phyloP scores from a whole-genome alignment of 1,284 basidiomycete species.

The Termitomyces sp. region DNA sequence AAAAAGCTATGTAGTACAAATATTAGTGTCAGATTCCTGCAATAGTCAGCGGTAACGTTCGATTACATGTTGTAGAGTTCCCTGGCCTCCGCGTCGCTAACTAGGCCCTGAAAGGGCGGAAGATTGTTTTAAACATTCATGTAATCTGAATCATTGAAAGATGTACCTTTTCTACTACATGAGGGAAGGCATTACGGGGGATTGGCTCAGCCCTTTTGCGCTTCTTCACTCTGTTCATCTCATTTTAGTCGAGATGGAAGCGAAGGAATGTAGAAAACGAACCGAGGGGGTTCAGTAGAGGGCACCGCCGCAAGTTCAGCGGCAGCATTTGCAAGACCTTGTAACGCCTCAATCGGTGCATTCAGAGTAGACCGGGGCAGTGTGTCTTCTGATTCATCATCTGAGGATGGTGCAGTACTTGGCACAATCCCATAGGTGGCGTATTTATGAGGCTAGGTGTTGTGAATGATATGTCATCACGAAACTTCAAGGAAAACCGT shows the following conservation, averaged over 20 bases:
- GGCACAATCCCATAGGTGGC: constrained; percentile 86
- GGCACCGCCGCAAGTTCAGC: constrained; percentile 84
- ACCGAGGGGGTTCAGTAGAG: constrained; percentile 45
- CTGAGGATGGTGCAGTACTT: constrained; percentile 76
- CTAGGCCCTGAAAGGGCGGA: constrained; percentile 54
- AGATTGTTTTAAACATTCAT: constrained; percentile 9
- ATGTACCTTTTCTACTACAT: constrained; percentile 74
- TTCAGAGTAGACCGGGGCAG: constrained; percentile 76
- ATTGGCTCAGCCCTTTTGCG: constrained; percentile 84
- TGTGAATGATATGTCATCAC: constrained; percentile 16
- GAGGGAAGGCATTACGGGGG: constrained; percentile 79
- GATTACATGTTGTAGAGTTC: constrained; percentile 78
- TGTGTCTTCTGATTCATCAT: constrained; percentile 85
- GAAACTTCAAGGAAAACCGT: constrained; percentile 7
- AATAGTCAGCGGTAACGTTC: constrained; percentile 14
- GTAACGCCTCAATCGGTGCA: constrained; percentile 89
- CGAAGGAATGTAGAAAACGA: constrained; percentile 15
- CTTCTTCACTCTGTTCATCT: constrained; percentile 65
- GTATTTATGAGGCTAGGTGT: constrained; percentile 75
- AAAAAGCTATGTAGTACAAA: constrained; percentile 67
- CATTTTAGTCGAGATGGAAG: constrained; percentile 11
- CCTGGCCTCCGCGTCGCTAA: constrained; percentile 70
- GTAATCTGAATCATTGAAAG: neutral
- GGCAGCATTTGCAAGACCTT: constrained; percentile 88
- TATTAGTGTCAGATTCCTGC: constrained; percentile 27